Evolutionary conservation across 768 basidiomycete species (phyloP).

Genomic region (Atractiella rhizophila): DNA sequence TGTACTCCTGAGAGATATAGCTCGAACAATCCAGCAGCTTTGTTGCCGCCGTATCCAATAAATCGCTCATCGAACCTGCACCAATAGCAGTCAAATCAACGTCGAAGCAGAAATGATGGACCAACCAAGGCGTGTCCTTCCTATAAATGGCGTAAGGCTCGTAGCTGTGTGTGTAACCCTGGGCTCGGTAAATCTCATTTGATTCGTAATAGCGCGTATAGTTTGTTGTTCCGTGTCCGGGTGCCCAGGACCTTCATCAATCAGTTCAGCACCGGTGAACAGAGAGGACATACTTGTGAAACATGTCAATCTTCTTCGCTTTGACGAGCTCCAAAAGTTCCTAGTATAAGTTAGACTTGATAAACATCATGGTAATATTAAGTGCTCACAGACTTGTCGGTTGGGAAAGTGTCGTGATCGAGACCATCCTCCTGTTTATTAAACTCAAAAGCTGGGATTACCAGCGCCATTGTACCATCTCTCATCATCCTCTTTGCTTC

Average conservation of each 20-base stretch:
- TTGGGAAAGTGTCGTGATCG: slow-evolving; percentile 36
- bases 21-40: slow-evolving; percentile 73
- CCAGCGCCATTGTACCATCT: slow-evolving; percentile 40
- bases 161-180: slow-evolving; percentile 51
- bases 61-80: slow-evolving; percentile 72
- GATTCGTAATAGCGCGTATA: slow-evolving; percentile 42
- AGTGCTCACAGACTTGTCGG: slow-evolving; percentile 35
- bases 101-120: neutral
- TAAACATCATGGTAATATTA: neutral
- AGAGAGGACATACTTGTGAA: too few relatives aligned
- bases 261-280: too few relatives aligned
- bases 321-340: slow-evolving; percentile 36
- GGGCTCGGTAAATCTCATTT: slow-evolving; percentile 40
- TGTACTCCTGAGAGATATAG: slow-evolving; percentile 68
- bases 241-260: slow-evolving; percentile 47
- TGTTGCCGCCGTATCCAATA: slow-evolving; percentile 74
- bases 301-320: slow-evolving; percentile 38
- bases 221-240: slow-evolving; percentile 59
- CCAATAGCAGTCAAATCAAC: neutral
- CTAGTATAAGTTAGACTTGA: slow-evolving; percentile 20
- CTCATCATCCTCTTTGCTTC: too few relatives aligned
- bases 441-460: slow-evolving; percentile 68
- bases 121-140: slow-evolving; percentile 49
- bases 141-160: slow-evolving; percentile 70
- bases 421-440: slow-evolving; percentile 37